Percentiles rank a stretch among this genome's conserved stretches.
Conservation (phyloP, 208 protist genomes). For the Leishmania lainsoni region DNA sequence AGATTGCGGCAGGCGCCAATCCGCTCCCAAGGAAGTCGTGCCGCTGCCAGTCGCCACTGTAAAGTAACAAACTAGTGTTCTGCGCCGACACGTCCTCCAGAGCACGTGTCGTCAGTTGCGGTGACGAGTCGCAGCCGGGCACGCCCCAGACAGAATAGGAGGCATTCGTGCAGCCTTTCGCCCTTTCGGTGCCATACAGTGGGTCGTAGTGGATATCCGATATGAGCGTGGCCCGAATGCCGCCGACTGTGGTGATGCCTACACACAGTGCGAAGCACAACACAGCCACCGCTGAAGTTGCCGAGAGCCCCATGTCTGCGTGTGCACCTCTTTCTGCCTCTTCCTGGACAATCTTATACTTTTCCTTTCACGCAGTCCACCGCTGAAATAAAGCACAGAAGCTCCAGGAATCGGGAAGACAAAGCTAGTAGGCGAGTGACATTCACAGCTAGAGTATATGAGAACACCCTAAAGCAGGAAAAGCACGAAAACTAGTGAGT, state of each 20-base stretch:
- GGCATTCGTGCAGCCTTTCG: constrained; percentile 34
- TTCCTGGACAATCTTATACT: neutral
- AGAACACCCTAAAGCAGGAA: neutral
- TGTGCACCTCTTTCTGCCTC: neutral
- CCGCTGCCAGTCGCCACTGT: constrained; percentile 73
- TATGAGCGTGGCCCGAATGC: constrained; percentile 44
- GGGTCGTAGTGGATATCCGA: constrained; percentile 88
- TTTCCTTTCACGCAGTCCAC: neutral
- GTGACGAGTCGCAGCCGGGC: constrained; percentile 58
- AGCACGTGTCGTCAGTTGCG: constrained; percentile 47
- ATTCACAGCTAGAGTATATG: neutral
- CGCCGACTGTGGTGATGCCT: neutral
- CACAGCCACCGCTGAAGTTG: neutral
- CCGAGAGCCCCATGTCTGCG: neutral
- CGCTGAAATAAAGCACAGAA: neutral
- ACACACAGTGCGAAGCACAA: constrained; percentile 5
- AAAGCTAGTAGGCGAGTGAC: constrained; percentile 1
- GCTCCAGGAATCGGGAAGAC: neutral
- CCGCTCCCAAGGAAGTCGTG: constrained; percentile 45
- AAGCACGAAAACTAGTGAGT: neutral
- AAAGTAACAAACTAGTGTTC: constrained; percentile 38
- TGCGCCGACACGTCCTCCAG: constrained; percentile 42
- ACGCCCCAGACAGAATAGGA: constrained; percentile 32
- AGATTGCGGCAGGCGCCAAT: constrained; percentile 13
- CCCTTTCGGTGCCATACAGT: constrained; percentile 49